Evolutionary conservation across 176 grass and related monocot genomes (phyloP), one percentile per base, ranked within the genome.

Genomic region (Oryza punctata): DNA sequence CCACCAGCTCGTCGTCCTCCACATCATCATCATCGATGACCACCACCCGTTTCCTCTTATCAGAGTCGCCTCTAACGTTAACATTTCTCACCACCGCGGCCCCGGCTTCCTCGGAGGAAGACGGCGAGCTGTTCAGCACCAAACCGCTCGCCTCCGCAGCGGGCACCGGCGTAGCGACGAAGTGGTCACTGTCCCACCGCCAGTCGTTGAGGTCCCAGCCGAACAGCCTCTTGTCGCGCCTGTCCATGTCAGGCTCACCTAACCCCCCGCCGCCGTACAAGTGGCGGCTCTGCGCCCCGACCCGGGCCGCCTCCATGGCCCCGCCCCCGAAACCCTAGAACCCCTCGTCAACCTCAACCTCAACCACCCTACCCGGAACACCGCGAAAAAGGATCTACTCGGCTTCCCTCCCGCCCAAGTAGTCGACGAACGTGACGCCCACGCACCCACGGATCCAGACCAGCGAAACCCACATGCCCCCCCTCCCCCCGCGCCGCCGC

Each of bases 191-290:
- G 84, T 98, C 89, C 96, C 96, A 95, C 76, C 81, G 91, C 96
- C 96, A 98, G 14, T 91, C 89, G 80, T 98, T 95, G 67, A 95
- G 89, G 85, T 98, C 93, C 96, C 96, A 98, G 59, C 94, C 91
- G 30, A 95, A 88, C 63, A 86, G 75, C 75, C 81, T 87, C 67
- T 86, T 93, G 82, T 88, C 86, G 12, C 78, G 83, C 70, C 82
- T 83, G 88, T 89, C 91, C 66, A 89, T 61, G 37, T 92, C 91
- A 35, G 89, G 83, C 41, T 88, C 87, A 45, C 82, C 89, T 3
- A 83, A 28, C 73, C 87, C 87, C 5, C 77, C 24, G 29, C 85
- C 87, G 29, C 85, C 87, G 75, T 94, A 94, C 87, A 94, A 30
- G 60, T 65, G 85, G 78, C 78, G 59, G 78, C 91, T 94, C 78